Evolutionary conservation across 2,329 filamentous ascomycete species (phyloP).

Genomic region (Fusarium sp.): DNA sequence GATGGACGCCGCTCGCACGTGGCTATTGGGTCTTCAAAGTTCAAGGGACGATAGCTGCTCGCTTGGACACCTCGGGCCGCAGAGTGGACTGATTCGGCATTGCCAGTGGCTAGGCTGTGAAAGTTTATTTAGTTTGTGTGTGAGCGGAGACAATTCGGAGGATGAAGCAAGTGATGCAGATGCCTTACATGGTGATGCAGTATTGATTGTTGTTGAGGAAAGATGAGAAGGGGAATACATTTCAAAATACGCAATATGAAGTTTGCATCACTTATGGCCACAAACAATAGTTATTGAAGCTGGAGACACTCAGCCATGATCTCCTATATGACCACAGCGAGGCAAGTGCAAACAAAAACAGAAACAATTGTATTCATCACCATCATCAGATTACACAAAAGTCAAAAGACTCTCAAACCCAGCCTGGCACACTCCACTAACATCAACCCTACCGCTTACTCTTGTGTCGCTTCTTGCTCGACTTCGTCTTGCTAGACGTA

Average conservation of each 20-base stretch:
- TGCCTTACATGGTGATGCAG: background rate
- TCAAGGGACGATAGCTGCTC: slow-evolving; percentile 19
- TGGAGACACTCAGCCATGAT: background rate
- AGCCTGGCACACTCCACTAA: too few relatives aligned
- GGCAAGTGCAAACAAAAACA: background rate
- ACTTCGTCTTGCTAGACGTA: slow-evolving; percentile 46
- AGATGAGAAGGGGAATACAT: background rate
- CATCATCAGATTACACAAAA: slow-evolving; percentile 7
- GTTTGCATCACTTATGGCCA: background rate
- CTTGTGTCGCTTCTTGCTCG: slow-evolving; percentile 48
- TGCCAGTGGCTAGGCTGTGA: slow-evolving; percentile 31
- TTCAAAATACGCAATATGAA: background rate
- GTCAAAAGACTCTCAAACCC: background rate
- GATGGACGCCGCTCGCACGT: slow-evolving; percentile 26
- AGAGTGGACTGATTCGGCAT: slow-evolving; percentile 23
- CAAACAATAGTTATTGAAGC: background rate
- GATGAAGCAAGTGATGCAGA: background rate
- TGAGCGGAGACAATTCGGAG: slow-evolving; percentile 6
- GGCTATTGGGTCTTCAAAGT: slow-evolving; percentile 8
- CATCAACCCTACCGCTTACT: slow-evolving; percentile 31
- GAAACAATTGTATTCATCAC: background rate
- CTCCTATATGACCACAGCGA: too few relatives aligned
- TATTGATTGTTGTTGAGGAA: background rate
- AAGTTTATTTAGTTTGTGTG: slow-evolving; percentile 15
- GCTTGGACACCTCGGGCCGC: slow-evolving; percentile 25